Evolutionary conservation across 805 yeast genomes (phyloP), one percentile per base, ranked within the genome.

Genomic region (Suhomyces tanzawaensis): DNA sequence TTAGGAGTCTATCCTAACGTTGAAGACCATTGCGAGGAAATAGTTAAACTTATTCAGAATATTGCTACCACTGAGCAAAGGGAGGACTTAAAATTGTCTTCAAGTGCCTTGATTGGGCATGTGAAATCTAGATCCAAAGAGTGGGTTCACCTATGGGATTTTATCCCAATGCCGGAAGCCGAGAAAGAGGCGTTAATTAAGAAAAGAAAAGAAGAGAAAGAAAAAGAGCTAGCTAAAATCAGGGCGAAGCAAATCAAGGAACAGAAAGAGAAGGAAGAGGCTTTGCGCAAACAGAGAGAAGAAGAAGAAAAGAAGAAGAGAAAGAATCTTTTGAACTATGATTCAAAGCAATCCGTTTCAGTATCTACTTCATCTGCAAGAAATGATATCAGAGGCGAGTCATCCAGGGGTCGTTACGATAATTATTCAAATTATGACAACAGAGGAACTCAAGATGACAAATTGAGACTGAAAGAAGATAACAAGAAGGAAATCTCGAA

Each of bases 11-110:
- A 78, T 54, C 95, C 96, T 0, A 64, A 71, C 8, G 74, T 85
- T 11, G 80, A 79, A 36, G 79, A 74, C 19, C 90, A 85, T 40
- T 81, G 88, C 23, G 78, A 76, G 38, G 40, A 52, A 5, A 52
- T 89, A 1, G 58, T 72, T 6, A 62, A 57, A 4, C 58, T 69
- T 8, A 63, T 90, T 23, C 70, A 76, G 21, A 48, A 52, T 1
- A 75, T 85, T 15, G 52, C 76, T 6, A 44, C 57, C 4, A 52
- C 57, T 0, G 97, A 90, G 45, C 54, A 62, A 3, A 74, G 97
- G 46, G 90, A 85, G 38, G 98, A 90, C 59, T 71, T 90, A 49
- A 84, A 78, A 51, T 64, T 90, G 24, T 82, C 96, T 1, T 79
- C 88, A 0, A 78, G 72, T 56, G 90, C 93, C 1, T 67, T 85